Base-by-base conservation (phyloP, 1,284 basidiomycete genomes). In the Cryptococcus maquisensis region DNA sequence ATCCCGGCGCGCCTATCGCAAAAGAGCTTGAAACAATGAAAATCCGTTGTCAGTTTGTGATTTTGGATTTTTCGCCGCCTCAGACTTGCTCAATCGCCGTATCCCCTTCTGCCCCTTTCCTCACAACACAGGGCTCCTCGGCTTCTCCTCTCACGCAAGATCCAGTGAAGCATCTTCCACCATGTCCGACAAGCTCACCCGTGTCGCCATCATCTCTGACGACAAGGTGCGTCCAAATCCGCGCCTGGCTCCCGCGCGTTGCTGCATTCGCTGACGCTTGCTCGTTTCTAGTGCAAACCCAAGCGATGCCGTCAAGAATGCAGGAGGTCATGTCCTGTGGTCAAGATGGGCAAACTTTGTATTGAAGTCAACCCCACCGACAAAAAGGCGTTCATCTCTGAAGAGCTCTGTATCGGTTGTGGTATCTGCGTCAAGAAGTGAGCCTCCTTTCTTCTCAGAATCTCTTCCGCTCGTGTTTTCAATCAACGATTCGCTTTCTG, bases 351-450 rank as follows among this genome's bases (percentile, higher is more conserved):
- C 42, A 96, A 96, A 79, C 81, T 97, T 26, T 98, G 94, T 82
- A 97, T 97, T 68, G 94, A 97, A 79, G 94, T 98, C 63, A 92
- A 90, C 72, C 77, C 91, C 15, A 82, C 86, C 15, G 90, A 95
- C 79, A 95, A 94, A 81, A 96, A 96, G 77, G 88, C 94, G 3
- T 96, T 93, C 82, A 87, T 98, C 77, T 97, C 94, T 28, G 93
- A 97, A 77, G 91, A 94, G 74, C 79, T 98, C 52, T 95, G 92
- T 74, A 95, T 95, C 62, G 92, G 92, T 69, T 97, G 93, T 77
- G 93, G 93, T 88, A 96, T 96, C 71, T 97, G 94, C 75, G 92
- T 95, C 44, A 96, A 96, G 79, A 96, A 95, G 92, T 95, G 68
- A 73, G 87, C 77, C 8, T n/a, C 8, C 28, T 20, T 28, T 23